These are phyloP conservation scores for Cytidiella melzeri DNA, from an alignment of 768 basidiomycete genomes.

Conservation along the genomic window DNA sequence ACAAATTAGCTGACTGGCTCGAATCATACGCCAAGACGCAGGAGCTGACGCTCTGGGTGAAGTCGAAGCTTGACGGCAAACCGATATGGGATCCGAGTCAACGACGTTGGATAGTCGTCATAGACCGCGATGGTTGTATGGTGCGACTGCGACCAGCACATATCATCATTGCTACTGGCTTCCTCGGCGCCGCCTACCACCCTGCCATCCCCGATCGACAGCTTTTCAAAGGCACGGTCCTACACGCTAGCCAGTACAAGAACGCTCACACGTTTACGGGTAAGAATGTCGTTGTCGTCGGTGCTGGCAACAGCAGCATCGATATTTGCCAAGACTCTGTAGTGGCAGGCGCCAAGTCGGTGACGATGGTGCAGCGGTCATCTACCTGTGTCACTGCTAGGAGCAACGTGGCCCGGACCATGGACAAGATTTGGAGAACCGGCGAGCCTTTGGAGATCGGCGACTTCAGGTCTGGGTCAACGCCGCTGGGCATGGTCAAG, in stretches of 20 bases:
- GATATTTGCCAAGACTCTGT: conserved; percentile 35
- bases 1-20: conserved; percentile 37
- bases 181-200: conserved; percentile 27
- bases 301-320: conserved; percentile 35
- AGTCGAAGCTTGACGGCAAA: conserved; percentile 23
- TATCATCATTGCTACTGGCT: conserved; percentile 35
- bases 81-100: conserved; percentile 28
- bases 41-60: conserved; percentile 38
- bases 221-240: conserved; percentile 25
- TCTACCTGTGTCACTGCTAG: conserved; percentile 29
- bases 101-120: conserved; percentile 28
- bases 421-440: conserved; percentile 8
- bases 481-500: conserved; percentile 21
- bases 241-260: conserved; percentile 27
- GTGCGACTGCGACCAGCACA: conserved; percentile 30
- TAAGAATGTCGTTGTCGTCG: conserved; percentile 33
- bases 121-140: conserved; percentile 25
- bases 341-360: conserved; percentile 24
- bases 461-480: conserved; percentile 18
- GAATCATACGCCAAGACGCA: conserved; percentile 34
- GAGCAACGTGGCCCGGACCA: not conserved
- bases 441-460: conserved; percentile 20
- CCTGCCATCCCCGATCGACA: conserved; percentile 23
- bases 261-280: conserved; percentile 25
- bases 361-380: conserved; percentile 40